Percentiles rank a stretch among this genome's conserved stretches.
Conservation (phyloP, 148 eudicot species). For the Linanthus parryae region DNA sequence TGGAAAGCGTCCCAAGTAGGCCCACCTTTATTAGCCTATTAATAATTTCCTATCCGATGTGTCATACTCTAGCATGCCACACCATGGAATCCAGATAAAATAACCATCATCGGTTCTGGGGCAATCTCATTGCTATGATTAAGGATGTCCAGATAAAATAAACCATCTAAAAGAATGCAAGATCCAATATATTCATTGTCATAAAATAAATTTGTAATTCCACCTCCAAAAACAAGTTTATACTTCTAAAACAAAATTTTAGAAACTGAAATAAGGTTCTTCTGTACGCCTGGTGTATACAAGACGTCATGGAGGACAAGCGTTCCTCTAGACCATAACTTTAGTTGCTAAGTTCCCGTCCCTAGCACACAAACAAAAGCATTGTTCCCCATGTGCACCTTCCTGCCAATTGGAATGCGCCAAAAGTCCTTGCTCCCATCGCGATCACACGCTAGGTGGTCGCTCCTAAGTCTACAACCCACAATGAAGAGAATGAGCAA, state of each 20-base stretch:
- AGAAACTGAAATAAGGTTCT: neutral
- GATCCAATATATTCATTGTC: neutral
- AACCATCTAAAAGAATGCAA: too few relatives aligned
- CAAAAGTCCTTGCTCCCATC: neutral
- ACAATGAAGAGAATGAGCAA: too few relatives aligned
- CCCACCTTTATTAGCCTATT: neutral
- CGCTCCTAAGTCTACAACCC: neutral
- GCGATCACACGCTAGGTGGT: neutral
- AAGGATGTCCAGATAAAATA: neutral
- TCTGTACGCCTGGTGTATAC: neutral
- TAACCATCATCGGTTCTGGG: neutral
- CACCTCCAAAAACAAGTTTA: neutral
- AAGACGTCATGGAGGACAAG: neutral
- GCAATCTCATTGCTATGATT: neutral
- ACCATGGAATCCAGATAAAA: neutral
- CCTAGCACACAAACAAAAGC: neutral
- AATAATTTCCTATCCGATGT: neutral
- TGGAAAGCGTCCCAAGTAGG: neutral
- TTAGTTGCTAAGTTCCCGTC: neutral
- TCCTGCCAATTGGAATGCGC: neutral
- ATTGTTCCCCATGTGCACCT: neutral
- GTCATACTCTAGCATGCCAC: constrained; percentile 8
- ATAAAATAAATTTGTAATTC: neutral
- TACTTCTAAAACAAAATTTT: neutral
- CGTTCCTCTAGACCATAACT: neutral